Evolutionary conservation across 2,329 filamentous ascomycete species (phyloP), one percentile per base, ranked within the genome.

Genomic region (Colletotrichum eleusines): DNA sequence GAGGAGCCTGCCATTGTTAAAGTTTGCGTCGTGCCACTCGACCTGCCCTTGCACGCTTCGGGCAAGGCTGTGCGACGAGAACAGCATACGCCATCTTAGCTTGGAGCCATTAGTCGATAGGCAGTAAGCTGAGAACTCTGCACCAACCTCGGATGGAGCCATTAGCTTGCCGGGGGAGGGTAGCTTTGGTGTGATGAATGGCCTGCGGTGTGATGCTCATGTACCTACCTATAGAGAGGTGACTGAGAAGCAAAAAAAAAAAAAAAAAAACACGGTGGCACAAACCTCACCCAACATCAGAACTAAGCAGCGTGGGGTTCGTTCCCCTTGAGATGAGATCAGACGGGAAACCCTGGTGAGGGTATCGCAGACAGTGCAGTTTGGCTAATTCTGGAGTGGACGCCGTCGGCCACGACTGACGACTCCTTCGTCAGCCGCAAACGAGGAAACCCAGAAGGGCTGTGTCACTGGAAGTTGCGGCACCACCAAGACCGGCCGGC

Each of bases 331-430:
- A 26, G 35, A 62, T 40, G 42, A 63, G 44, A 59, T 54, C 50
- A 71, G 51, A 68, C 50, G 64, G 57, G 38, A 23, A 20, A 18
- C 53, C 20, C 46, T 51, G 16, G n/a, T 18, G 60, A 53, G 48
- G 46, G 31, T 11, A 40, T 62, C 59, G n/a, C 38, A 23, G 33
- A 62, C 48, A 48, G 12, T 28, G 50, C 38, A 59, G 58, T 12
- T 23, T 11, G 46, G 35, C 64, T 63, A 68, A 68, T 53, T 71
- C 54, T 71, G 64, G 68, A 71, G 68, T 26, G 28, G 53, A 59
- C 68, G 58, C 64, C 64, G 46, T 68, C 64, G 63, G 68, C 68
- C 68, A 68, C 68, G 51, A n/a, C 58, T 63, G 63, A 63, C 68
- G 64, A 59, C 23, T 48, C 58, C 23, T 68, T 68, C 53, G 58